Base-by-base conservation (phyloP, 192 early-diverging fungal species). In the Podila clonocystis region DNA sequence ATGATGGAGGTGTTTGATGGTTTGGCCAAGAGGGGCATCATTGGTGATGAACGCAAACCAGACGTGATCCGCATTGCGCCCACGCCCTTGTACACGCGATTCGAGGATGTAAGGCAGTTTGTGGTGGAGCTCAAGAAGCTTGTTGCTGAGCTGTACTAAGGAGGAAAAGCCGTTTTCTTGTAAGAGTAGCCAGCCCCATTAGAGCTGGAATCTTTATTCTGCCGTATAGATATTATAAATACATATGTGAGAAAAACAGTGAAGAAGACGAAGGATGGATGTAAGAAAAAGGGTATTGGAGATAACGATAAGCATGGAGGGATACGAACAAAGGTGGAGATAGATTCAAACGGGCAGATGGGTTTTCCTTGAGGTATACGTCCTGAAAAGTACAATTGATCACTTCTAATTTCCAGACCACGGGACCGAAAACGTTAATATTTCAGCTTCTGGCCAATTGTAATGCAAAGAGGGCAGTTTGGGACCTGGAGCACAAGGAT, bases 1-100 rank as follows among this genome's bases (percentile, higher is more conserved):
- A 89, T 91, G 89, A 84, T 87, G 75, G 74, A 87, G 9, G 64
- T 96, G 7, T 93, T 93, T 86, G 76, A 86, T 0, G 88, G 73
- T 0, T 84, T 99, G 70, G 63, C 74, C 26, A 70, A 62, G 9
- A 70, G 86, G 4, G 97, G 93, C 7, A 88, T 97, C 9, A 87
- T 98, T 48, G 90, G 91, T 24, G 98, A 99, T 70, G 94, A 97
- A 70, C 86, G 98, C 34, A 93, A 94, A 71, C 97, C 96, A 1
- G 90, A 96, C 87, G 94, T 94, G 36, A 95, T 99, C 68, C 87
- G 98, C 49, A 83, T 99, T 33, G 92, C 95, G 6, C 98, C 98
- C 12, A 89, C 89, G 19, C 97, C 98, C 19, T 85, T 99, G 31
- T 99, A 98, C 82, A 95, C 96, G 80, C 90, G 88, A 3, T 98